Conservation (phyloP, 805 yeast species). For the Candida hispaniensis region DNA sequence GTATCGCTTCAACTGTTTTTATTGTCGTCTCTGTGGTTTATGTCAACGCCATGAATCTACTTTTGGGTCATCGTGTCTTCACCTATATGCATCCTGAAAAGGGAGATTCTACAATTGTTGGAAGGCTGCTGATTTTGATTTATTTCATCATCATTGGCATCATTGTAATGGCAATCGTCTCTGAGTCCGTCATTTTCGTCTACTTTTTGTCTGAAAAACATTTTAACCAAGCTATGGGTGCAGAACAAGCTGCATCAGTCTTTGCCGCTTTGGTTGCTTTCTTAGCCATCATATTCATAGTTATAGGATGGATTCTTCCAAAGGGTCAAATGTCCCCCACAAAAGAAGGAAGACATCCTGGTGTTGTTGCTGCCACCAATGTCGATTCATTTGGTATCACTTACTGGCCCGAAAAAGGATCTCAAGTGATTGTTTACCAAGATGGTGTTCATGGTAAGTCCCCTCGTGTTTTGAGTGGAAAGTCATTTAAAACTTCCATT, state of each 20-base stretch:
- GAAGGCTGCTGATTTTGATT: slow-evolving; percentile 39
- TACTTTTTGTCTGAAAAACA: slow-evolving; percentile 39
- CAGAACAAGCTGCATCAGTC: slow-evolving; percentile 41
- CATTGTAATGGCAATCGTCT: slow-evolving; percentile 55
- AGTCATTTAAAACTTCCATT: slow-evolving; percentile 5
- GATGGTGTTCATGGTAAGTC: slow-evolving; percentile 11
- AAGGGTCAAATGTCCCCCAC: slow-evolving; percentile 10
- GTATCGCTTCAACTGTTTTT: slow-evolving; percentile 48
- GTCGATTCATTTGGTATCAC: slow-evolving; percentile 11
- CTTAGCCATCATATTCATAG: slow-evolving; percentile 40
- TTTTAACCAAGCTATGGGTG: slow-evolving; percentile 43
- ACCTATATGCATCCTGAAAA: slow-evolving; percentile 70
- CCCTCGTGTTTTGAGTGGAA: slow-evolving; percentile 12
- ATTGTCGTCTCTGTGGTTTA: slow-evolving; percentile 48
- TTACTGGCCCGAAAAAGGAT: slow-evolving; percentile 12
- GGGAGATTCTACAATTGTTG: slow-evolving; percentile 38
- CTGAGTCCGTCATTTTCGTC: slow-evolving; percentile 52
- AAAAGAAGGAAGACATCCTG: slow-evolving; percentile 12
- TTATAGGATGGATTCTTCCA: slow-evolving; percentile 36
- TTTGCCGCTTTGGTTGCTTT: slow-evolving; percentile 42
- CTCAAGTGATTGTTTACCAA: slow-evolving; percentile 12
- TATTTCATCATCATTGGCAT: slow-evolving; percentile 47
- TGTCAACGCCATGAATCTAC: slow-evolving; percentile 48
- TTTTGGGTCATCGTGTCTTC: slow-evolving; percentile 60
- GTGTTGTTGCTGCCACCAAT: slow-evolving; percentile 12